Evolutionary conservation across 2,329 filamentous ascomycete genomes (phyloP), one percentile per base, ranked within the genome.

Genomic region (Orbilia oligospora): DNA sequence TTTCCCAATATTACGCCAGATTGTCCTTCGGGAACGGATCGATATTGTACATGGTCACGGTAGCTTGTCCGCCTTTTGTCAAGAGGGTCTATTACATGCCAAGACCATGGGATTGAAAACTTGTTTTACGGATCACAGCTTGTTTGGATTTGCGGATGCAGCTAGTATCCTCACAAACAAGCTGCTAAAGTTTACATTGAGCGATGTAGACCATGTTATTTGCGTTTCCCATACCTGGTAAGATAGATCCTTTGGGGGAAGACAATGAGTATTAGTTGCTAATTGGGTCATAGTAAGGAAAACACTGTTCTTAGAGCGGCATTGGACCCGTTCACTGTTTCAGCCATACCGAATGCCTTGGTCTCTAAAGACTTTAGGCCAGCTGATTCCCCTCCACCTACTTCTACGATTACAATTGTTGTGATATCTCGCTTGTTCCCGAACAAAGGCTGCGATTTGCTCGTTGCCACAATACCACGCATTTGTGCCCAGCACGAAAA

Each of bases 31-130:
- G 55, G 96, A 99, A 85, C 90, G 91, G 78, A 97, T 99, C 81
- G 92, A 98, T 84, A 99, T 99, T 82, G 94, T 99, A 0, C 96
- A 99, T 84, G 96, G 95, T n/a, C 96, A 99, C 86, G 95, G 89
- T 36, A 97, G 93, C 83, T 87, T 99, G 79, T 97, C 94, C 84
- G 97, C 91, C 83, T 88, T 99, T 64, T 97, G 95, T 83, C 93
- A 97, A 83, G 96, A 99, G 85, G 96, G 93, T 9, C 97, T 99
- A 73, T 86, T 99, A 9, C 96, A 99, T 85, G 96, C 93, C 10
- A 88, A 96, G 71, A 98, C 96, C 2, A 99, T 99, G 97, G 94
- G 96, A 0, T 84, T 99, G 81, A 90, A 94, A 64, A 97, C 97
- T 0, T 95, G 97, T 53, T 98, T 98, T 83, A 99, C 96, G 0